A percentile compares a stretch with the other conserved stretches of the same genome.
These are phyloP conservation scores for Termitomyces sp. DNA, from an alignment of 768 basidiomycete species.

Conservation along the genomic window DNA sequence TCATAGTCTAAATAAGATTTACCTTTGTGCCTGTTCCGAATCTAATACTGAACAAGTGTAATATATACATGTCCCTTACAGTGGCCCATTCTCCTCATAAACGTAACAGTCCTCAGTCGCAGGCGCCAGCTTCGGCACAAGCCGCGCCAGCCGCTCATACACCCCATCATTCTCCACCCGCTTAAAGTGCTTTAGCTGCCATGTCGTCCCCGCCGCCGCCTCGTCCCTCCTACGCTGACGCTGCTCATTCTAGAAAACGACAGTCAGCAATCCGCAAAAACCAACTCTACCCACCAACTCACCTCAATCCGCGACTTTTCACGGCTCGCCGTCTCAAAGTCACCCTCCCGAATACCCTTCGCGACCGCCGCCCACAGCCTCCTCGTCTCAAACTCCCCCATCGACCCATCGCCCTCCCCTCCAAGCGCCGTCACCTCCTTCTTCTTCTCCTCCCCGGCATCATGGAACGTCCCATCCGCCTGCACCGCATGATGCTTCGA, in stretches of 20 bases:
- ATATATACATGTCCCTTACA: too few species aligned
- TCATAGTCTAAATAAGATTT: not conserved
- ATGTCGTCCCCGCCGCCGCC: constrained; percentile 57
- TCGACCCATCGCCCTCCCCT: constrained; percentile 47
- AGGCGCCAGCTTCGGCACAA: constrained; percentile 53
- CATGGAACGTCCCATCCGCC: constrained; percentile 55
- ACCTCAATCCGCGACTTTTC: constrained; percentile 95
- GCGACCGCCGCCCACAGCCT: constrained; percentile 82
- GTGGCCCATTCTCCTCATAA: constrained; percentile 59
- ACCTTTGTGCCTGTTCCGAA: not conserved
- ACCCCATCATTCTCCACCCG: constrained; percentile 64
- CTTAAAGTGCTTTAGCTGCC: constrained; percentile 76
- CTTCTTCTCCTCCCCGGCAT: constrained; percentile 59
- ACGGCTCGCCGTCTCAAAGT: constrained; percentile 84
- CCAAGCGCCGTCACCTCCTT: constrained; percentile 67
- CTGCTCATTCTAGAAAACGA: constrained; percentile 72
- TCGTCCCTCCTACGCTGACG: constrained; percentile 86
- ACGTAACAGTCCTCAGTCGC: constrained; percentile 73
- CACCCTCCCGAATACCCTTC: constrained; percentile 85
- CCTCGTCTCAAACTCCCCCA: constrained; percentile 85
- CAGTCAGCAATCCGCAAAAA: too few species aligned
- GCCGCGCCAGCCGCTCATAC: constrained; percentile 62
- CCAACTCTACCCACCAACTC: constrained; percentile 2
- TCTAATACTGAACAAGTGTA: too few species aligned
- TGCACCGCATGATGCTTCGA: constrained; percentile 14